These are phyloP conservation scores for Pestalotiopsis sp. DNA, from an alignment of 2,329 filamentous ascomycete species.

Conservation along the genomic window DNA sequence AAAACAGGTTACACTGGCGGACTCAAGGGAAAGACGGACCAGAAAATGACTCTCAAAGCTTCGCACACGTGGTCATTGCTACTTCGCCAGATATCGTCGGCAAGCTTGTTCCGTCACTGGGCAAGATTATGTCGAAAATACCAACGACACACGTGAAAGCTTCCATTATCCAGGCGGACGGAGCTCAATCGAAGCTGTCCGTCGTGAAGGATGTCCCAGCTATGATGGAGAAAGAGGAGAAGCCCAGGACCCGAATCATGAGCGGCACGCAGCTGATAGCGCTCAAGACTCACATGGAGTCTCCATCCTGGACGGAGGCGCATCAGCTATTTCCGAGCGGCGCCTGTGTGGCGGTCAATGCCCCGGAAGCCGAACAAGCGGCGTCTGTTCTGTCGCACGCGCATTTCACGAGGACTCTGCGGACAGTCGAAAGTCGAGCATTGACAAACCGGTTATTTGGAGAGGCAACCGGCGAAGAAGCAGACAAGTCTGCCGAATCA, in stretches of 20 bases:
- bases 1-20: neutral
- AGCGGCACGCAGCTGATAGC: neutral
- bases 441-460: constrained; percentile 39
- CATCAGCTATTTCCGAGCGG: neutral
- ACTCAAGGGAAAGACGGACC: neutral
- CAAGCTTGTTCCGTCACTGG: neutral
- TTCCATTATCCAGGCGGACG: neutral
- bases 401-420: neutral
- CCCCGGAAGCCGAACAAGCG: constrained; percentile 42
- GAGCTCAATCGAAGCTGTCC: neutral
- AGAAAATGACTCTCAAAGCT: neutral
- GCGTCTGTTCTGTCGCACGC: neutral
- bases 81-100: neutral
- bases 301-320: neutral
- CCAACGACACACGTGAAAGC: neutral
- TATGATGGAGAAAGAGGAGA: neutral
- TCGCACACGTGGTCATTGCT: neutral
- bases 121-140: neutral
- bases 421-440: constrained; percentile 44
- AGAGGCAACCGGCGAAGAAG: neutral
- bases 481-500: neutral
- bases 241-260: neutral
- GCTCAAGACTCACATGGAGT: neutral
- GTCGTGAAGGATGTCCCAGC: neutral
- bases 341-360: neutral